Evolutionary conservation across 2,329 filamentous ascomycete genomes (phyloP).

Genomic region (Aspergillus vadensis): DNA sequence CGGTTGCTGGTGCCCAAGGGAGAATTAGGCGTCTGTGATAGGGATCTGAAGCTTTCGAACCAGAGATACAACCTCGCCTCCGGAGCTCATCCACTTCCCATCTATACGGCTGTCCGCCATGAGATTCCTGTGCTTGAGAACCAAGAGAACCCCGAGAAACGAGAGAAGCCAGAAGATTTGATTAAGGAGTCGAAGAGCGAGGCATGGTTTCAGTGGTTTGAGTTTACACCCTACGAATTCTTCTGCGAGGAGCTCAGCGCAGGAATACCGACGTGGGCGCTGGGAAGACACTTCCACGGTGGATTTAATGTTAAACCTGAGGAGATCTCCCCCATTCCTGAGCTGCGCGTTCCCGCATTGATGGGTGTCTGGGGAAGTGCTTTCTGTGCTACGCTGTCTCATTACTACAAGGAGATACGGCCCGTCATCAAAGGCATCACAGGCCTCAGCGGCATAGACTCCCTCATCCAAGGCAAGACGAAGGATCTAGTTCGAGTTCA

Average conservation of each 20-base stretch:
- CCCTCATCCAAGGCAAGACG: constrained; percentile 78
- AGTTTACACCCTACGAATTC: constrained; percentile 91
- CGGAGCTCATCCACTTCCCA: constrained; percentile 83
- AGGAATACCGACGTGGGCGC: constrained; percentile 91
- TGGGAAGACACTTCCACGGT: constrained; percentile 78
- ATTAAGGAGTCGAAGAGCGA: constrained; percentile 59
- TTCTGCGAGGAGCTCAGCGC: constrained; percentile 91
- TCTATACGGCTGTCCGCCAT: constrained; percentile 93
- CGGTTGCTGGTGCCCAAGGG: constrained; percentile 83
- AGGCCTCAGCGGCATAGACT: constrained; percentile 76
- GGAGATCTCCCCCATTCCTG: constrained; percentile 72
- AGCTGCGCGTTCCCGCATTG: constrained; percentile 78
- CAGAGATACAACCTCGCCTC: constrained; percentile 75
- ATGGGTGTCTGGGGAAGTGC: constrained; percentile 96
- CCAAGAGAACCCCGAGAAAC: constrained; percentile 32
- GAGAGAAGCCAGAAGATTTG: constrained; percentile 35
- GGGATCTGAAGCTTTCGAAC: constrained; percentile 88
- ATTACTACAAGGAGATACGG: constrained; percentile 94
- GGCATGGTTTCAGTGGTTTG: constrained; percentile 98
- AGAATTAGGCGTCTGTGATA: constrained; percentile 72
- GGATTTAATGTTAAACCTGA: constrained; percentile 67
- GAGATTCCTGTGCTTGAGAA: constrained; percentile 73
- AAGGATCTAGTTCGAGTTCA: constrained; percentile 88
- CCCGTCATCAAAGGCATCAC: constrained; percentile 74
- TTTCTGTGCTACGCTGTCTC: constrained; percentile 91